Evolutionary conservation across 2,329 filamentous ascomycete genomes (phyloP), one percentile per base, ranked within the genome.

Genomic region (Leptodontidium sp.): DNA sequence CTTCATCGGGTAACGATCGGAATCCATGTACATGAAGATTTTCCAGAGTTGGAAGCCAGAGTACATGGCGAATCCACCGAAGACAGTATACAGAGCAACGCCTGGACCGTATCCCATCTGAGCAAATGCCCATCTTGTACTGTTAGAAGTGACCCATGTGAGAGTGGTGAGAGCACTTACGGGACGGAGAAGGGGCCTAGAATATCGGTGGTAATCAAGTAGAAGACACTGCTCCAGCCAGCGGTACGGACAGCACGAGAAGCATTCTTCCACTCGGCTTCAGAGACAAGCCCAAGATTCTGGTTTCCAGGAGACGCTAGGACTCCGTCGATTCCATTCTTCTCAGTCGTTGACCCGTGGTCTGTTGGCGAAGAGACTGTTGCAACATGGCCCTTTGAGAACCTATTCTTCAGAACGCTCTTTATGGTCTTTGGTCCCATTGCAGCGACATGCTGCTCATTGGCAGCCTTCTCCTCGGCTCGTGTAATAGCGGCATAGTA

Each of bases 201-300:
- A 45, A 75, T 75, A 70, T 75, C 72, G 14, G 73, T 74, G 4
- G 73, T 75, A 52, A 75, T 75, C 32, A 75, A 40, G 40, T 70
- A 75, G 67, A 86, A 86, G 50, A 81, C 78, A 40, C 82, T 80
- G 8, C 83, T 82, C 78, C 81, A 80, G 1, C 79, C 80, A 0
- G 83, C 84, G 0, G 84, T 85, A 7, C 84, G 78, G 64, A 83
- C 70, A 4, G 82, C 81, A 24, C 84, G 81, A 26, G 80, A 81
- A 2, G 84, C 84, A 63, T 82, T 82, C 26, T 77, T 77, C 84
- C 84, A 85, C 68, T 86, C 84, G 4, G 81, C 78, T 17, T 82
- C 79, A 2, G 75, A 76, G 35, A 83, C 62, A 26, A 53, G 47
- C 12, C 67, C 69, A 43, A 71, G 57, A 40, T 65, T 66, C 29